Percentiles rank a stretch among this genome's conserved stretches.
Conservation (phyloP, 306 rosid species). For the Citrullus amarus region DNA sequence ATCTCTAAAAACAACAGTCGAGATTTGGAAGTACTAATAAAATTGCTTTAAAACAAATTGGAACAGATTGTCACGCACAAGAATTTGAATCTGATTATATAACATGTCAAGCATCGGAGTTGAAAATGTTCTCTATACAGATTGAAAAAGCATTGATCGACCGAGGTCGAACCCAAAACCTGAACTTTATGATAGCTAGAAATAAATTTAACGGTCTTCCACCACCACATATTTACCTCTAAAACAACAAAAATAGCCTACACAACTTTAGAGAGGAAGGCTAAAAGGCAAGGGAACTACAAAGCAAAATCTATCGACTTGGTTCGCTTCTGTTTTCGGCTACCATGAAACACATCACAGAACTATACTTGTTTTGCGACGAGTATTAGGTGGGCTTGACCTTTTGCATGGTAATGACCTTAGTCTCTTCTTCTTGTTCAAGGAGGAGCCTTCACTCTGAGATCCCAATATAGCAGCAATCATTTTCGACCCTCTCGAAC, state of each 20-base stretch:
- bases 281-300: neutral
- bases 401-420: conserved; percentile 32
- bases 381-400: conserved; percentile 13
- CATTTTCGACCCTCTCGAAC: conserved; percentile 29
- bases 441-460: conserved; percentile 14
- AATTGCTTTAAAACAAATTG: neutral
- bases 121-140: neutral
- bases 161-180: neutral
- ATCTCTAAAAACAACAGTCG: neutral
- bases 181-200: neutral
- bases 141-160: neutral
- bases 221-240: conserved; percentile 9
- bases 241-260: neutral
- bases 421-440: conserved; percentile 36
- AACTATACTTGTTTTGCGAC: conserved; percentile 31
- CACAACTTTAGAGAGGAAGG: neutral
- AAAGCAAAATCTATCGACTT: neutral
- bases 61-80: neutral
- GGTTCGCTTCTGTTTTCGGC: conserved; percentile 14
- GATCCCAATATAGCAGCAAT: conserved; percentile 20
- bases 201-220: conserved; percentile 5
- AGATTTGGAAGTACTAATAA: neutral
- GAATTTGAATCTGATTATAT: neutral
- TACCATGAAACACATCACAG: conserved; percentile 27
- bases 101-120: neutral